Evolutionary conservation across 805 yeast species (phyloP).

Genomic region (Pachysolen tannophilus): DNA sequence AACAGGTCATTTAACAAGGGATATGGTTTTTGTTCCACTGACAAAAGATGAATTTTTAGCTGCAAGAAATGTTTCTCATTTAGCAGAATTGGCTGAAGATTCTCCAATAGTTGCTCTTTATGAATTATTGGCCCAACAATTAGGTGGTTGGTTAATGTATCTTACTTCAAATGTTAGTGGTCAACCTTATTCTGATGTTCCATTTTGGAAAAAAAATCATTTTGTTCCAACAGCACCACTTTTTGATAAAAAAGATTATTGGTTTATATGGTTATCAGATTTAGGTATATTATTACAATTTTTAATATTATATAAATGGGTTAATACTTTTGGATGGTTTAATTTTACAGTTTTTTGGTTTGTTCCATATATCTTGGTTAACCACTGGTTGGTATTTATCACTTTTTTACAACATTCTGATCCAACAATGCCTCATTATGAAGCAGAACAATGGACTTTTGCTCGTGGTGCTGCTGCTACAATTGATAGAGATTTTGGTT

Average conservation of each 20-base stretch:
- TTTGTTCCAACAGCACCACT: conserved; percentile 68
- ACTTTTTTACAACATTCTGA: conserved; percentile 83
- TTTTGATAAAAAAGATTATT: conserved; percentile 64
- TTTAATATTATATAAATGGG: conserved; percentile 50
- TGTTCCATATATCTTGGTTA: conserved; percentile 70
- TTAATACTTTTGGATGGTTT: conserved; percentile 53
- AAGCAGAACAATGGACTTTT: conserved; percentile 68
- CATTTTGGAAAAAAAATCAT: conserved; percentile 50
- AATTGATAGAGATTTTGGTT: conserved; percentile 77
- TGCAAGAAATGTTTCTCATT: conserved; percentile 24
- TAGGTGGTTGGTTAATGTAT: conserved; percentile 70
- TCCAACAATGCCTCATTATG: conserved; percentile 73
- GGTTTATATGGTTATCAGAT: conserved; percentile 66
- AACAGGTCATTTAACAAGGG: conserved; percentile 75
- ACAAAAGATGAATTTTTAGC: conserved; percentile 49
- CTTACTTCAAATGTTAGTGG: conserved; percentile 70
- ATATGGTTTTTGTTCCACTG: conserved; percentile 78
- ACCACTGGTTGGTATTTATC: conserved; percentile 87
- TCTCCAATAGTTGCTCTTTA: conserved; percentile 61
- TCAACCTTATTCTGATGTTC: conserved; percentile 43
- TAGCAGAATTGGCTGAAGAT: conserved; percentile 60
- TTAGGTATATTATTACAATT: conserved; percentile 55
- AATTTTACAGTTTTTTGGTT: conserved; percentile 62
- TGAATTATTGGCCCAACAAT: conserved; percentile 56
- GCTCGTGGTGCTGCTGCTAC: conserved; percentile 90